Evolutionary conservation across 1,284 basidiomycete species (phyloP).

Genomic region (Cystobasidiaceae sp.): DNA sequence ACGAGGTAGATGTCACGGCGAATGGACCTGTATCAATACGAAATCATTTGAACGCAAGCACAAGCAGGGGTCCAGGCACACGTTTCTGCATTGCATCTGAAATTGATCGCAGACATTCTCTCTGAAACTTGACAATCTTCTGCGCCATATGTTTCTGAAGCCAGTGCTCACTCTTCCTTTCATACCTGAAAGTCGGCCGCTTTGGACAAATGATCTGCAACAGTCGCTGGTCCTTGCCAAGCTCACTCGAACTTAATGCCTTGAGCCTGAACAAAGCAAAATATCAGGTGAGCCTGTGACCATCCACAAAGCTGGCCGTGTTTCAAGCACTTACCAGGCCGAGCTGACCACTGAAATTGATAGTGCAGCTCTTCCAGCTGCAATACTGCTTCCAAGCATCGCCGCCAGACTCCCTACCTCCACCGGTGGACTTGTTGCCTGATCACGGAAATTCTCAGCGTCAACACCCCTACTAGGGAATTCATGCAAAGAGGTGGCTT

Average conservation of each 20-base stretch:
- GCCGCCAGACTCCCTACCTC: conserved; percentile 94
- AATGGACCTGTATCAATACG: conserved; percentile 3
- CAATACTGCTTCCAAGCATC: conserved; percentile 72
- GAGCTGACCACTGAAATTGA: conserved; percentile 85
- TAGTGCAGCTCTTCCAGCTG: conserved; percentile 67
- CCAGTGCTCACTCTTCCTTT: too few relatives aligned
- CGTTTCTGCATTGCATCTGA: too few relatives aligned
- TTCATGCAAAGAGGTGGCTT: not conserved
- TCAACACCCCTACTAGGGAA: not conserved
- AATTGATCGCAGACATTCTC: too few relatives aligned
- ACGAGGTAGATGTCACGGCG: not conserved
- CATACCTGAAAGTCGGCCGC: too few relatives aligned
- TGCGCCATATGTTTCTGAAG: too few relatives aligned
- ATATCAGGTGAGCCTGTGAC: not conserved
- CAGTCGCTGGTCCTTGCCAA: not conserved
- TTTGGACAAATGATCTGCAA: not conserved
- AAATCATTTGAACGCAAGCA: not conserved
- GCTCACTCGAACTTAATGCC: conserved; percentile 30
- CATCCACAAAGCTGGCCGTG: not conserved
- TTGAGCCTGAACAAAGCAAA: conserved; percentile 5
- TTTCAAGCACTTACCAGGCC: conserved; percentile 58
- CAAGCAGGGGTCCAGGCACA: not conserved
- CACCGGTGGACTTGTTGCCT: conserved; percentile 70
- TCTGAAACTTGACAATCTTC: too few relatives aligned
- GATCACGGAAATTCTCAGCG: conserved; percentile 8